These are phyloP conservation scores for Monilinia aucupariae DNA, from an alignment of 2,329 filamentous ascomycete species.

Conservation along the genomic window DNA sequence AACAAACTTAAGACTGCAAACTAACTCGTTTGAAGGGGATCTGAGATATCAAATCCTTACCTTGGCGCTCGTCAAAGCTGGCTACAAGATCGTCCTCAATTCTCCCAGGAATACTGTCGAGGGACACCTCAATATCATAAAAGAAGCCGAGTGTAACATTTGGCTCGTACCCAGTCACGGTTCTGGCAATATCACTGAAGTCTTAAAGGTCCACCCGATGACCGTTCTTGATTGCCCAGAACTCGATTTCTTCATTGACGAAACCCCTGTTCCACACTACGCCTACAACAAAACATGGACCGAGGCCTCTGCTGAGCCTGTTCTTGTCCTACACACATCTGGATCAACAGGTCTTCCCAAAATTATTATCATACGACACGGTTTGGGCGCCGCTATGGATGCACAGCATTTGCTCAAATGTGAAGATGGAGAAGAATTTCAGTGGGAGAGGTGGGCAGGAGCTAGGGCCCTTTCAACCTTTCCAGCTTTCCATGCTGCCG, in stretches of 20 bases:
- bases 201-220: constrained; percentile 4
- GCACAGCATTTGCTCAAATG: background rate
- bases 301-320: constrained; percentile 17
- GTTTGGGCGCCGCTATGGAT: background rate
- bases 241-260: constrained; percentile 11
- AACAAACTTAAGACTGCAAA: too few species aligned
- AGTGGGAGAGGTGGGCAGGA: background rate
- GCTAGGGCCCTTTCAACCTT: constrained; percentile 1
- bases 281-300: constrained; percentile 27
- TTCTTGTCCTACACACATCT: constrained; percentile 21
- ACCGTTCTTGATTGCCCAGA: constrained; percentile 9
- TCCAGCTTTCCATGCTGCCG: constrained; percentile 12
- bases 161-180: constrained; percentile 9
- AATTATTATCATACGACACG: constrained; percentile 15
- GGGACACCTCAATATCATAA: constrained; percentile 16
- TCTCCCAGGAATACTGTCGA: constrained; percentile 10
- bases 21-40: constrained; percentile 11
- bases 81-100: constrained; percentile 13
- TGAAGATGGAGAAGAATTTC: background rate
- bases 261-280: constrained; percentile 13
- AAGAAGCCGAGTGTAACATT: constrained; percentile 1
- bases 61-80: constrained; percentile 11
- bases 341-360: constrained; percentile 23
- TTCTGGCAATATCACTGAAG: constrained; percentile 2
- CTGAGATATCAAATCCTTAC: constrained; percentile 13